Evolutionary conservation across 306 rosid species (phyloP).

Genomic region (Fagus crenata): DNA sequence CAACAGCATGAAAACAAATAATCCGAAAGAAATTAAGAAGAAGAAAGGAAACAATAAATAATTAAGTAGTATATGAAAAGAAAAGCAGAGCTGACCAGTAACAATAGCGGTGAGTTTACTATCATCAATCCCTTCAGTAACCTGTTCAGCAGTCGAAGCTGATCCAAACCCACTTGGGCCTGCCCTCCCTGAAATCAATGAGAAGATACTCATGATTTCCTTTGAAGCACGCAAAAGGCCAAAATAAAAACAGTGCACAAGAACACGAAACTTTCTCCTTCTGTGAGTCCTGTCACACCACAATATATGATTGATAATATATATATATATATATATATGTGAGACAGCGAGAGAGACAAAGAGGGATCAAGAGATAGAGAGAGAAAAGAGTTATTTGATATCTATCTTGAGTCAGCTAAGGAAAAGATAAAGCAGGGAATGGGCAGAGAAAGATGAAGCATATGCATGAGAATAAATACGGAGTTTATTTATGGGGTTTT

Average conservation of each 20-base stretch:
- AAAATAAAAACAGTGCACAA: not conserved
- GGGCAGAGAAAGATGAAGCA: slow-evolving; percentile 24
- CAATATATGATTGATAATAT: not conserved
- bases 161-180: slow-evolving; percentile 92
- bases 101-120: slow-evolving; percentile 66
- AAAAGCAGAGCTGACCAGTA: slow-evolving; percentile 47
- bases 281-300: too few relatives aligned
- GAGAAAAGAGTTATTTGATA: too few relatives aligned
- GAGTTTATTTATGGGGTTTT: slow-evolving; percentile 1
- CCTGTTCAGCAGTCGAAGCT: slow-evolving; percentile 82
- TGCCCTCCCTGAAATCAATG: slow-evolving; percentile 60
- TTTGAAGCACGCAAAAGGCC: not conserved
- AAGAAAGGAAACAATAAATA: not conserved
- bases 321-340: not conserved
- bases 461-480: slow-evolving; percentile 26
- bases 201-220: slow-evolving; percentile 41
- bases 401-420: too few relatives aligned
- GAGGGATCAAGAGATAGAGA: too few relatives aligned
- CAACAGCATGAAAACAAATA: not conserved
- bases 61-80: not conserved
- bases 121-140: slow-evolving; percentile 73
- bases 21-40: not conserved
- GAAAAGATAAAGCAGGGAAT: not conserved
- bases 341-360: not conserved
- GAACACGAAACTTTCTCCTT: slow-evolving; percentile 19